Evolutionary conservation across 2,329 filamentous ascomycete species (phyloP).

Genomic region (Fusarium gaditjirri): DNA sequence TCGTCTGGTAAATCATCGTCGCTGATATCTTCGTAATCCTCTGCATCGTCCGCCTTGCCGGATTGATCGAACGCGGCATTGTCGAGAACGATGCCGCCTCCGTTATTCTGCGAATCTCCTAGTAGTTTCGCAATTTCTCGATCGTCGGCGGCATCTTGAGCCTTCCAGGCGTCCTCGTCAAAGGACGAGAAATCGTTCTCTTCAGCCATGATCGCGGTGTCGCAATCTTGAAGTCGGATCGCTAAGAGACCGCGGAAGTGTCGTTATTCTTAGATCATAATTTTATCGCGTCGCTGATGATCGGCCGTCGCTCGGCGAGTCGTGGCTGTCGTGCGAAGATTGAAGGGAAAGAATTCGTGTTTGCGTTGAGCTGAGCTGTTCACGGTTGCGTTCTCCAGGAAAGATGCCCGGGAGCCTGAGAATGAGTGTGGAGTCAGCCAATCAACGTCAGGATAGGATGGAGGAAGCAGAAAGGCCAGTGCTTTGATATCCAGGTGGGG

Average conservation of each 20-base stretch:
- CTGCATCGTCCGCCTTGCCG: slow-evolving; percentile 90
- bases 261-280: slow-evolving; percentile 42
- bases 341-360: slow-evolving; percentile 9
- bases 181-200: slow-evolving; percentile 50
- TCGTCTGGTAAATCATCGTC: slow-evolving; percentile 92
- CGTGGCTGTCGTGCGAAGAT: slow-evolving; percentile 4
- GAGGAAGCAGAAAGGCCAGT: slow-evolving; percentile 13
- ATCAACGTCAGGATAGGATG: slow-evolving; percentile 12
- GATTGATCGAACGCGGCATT: slow-evolving; percentile 66
- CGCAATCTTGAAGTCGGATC: slow-evolving; percentile 39
- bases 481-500: slow-evolving; percentile 10
- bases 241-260: slow-evolving; percentile 38
- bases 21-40: slow-evolving; percentile 90
- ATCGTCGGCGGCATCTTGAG: slow-evolving; percentile 62
- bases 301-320: slow-evolving; percentile 9
- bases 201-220: slow-evolving; percentile 48
- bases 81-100: slow-evolving; percentile 57
- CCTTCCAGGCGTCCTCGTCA: slow-evolving; percentile 52
- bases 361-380: slow-evolving; percentile 35
- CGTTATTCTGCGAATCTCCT: slow-evolving; percentile 53
- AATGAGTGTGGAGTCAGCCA: slow-evolving; percentile 27
- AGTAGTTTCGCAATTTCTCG: slow-evolving; percentile 58
- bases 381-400: slow-evolving; percentile 29
- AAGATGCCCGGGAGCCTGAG: slow-evolving; percentile 10
- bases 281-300: slow-evolving; percentile 22